These are phyloP conservation scores for Aureobasidium sp. DNA, from an alignment of 2,329 filamentous ascomycete species.

Conservation along the genomic window DNA sequence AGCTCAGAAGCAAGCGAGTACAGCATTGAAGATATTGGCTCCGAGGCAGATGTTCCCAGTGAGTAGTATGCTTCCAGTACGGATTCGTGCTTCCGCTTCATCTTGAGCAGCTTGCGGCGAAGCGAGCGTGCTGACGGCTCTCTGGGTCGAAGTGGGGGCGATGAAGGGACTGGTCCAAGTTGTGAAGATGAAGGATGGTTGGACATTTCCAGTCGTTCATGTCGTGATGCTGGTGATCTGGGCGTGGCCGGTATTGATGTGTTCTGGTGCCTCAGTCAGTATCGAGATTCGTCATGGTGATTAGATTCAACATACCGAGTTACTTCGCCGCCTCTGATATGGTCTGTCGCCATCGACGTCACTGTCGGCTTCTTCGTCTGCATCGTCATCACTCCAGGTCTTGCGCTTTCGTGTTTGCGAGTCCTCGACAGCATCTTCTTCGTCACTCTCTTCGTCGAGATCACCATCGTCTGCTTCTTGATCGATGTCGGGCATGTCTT, in stretches of 20 bases:
- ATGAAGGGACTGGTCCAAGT: constrained; percentile 36
- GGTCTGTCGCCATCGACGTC: constrained; percentile 66
- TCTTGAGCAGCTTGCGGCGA: constrained; percentile 61
- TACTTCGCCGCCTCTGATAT: constrained; percentile 72
- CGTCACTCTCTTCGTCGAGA: constrained; percentile 48
- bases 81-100: constrained; percentile 68
- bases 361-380: constrained; percentile 27
- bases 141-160: constrained; percentile 49
- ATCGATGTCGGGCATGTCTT: constrained; percentile 84
- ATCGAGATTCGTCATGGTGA: neutral
- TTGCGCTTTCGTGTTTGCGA: constrained; percentile 32
- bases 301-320: constrained; percentile 57
- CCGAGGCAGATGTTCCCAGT: constrained; percentile 81
- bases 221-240: constrained; percentile 9
- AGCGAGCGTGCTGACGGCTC: constrained; percentile 63
- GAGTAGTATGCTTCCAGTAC: constrained; percentile 76
- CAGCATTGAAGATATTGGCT: constrained; percentile 87
- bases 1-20: constrained; percentile 93
- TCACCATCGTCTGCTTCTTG: constrained; percentile 59
- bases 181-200: constrained; percentile 34
- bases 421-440: constrained; percentile 32
- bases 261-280: constrained; percentile 30
- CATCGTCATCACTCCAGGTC: constrained; percentile 27
- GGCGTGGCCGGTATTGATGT: constrained; percentile 61
- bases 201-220: constrained; percentile 15